Base-by-base conservation (phyloP, 805 yeast genomes). In the Candida verbasci region DNA sequence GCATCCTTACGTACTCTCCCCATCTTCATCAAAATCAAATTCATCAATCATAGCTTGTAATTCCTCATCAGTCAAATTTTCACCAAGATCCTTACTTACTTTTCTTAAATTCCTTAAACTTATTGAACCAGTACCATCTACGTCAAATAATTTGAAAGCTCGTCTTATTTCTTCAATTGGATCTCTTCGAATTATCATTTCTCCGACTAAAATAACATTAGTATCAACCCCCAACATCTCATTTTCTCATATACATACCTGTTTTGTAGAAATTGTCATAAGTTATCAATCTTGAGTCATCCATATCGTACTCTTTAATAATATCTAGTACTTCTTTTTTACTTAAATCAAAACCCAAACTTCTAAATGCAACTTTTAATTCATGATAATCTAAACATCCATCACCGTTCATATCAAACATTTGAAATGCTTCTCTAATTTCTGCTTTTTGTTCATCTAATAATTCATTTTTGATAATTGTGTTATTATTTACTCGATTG, bases 41-140 rank as follows among this genome's bases (percentile, higher is more conserved):
- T 91, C 97, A 43, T 89, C 96, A 46, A 93, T 93, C 98, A 93
- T 93, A 4, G 97, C 97, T 47, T 85, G 74, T 35, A 93, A 68
- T 53, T 93, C 98, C 41, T 87, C 96, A 48, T 93, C 99, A 5
- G 86, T 80, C 40, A 93, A 65, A 48, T 82, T 85, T 58, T 93
- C 98, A 2, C 96, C 97, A 40, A 93, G 64, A 47, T 91, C 97
- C 48, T 85, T 84, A 9, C 97, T 93, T 1, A 91, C 95, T 42
- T 93, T 74, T 57, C 94, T 77, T 41, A 93, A 70, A 53, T 88
- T 85, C 46, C 89, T 74, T 34, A 91, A 66, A 38, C 84, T 77
- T 44, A 89, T 88, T 54, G 82, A 84, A 0, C 97, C 97, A 0
- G 94, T 87, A 34, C 71, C 72, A 49, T 87, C 96, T 42, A 84